Percentiles rank a stretch among this genome's conserved stretches.
These are phyloP conservation scores for Claviceps paspali DNA, from an alignment of 2,329 filamentous ascomycete species.

Conservation along the genomic window DNA sequence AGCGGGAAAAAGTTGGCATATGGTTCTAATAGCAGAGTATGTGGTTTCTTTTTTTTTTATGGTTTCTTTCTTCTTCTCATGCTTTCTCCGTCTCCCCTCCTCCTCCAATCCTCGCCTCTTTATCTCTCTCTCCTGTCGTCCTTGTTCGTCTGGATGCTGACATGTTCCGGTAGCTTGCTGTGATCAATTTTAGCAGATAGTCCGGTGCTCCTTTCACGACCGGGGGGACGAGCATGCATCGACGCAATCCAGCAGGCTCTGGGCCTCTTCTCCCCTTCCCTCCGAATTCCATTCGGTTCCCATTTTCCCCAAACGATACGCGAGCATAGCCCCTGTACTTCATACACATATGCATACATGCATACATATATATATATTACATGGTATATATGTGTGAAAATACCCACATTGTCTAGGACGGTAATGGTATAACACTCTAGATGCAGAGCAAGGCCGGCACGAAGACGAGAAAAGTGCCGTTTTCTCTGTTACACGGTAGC, in stretches of 20 bases:
- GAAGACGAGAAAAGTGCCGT: background rate
- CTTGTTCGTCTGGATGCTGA: background rate
- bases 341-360: background rate
- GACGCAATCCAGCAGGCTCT: conserved; percentile 2
- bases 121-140: background rate
- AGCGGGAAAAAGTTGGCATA: conserved; percentile 48
- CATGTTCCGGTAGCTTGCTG: conserved; percentile 22
- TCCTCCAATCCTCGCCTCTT: too few species aligned
- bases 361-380: background rate
- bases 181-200: conserved; percentile 34
- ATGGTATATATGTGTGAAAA: too few species aligned
- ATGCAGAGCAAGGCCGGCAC: background rate
- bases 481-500: background rate
- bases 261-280: background rate
- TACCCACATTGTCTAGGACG: background rate
- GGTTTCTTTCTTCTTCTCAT: too few species aligned
- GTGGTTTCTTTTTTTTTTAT: too few species aligned
- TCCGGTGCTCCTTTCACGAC: background rate
- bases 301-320: background rate
- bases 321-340: conserved; percentile 1
- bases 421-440: background rate
- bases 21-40: conserved; percentile 45
- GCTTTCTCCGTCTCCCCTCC: too few species aligned
- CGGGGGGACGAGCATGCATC: background rate
- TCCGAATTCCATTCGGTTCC: background rate